Base-by-base conservation (phyloP, 2,329 filamentous ascomycete genomes). In the Trichoderma sp. region DNA sequence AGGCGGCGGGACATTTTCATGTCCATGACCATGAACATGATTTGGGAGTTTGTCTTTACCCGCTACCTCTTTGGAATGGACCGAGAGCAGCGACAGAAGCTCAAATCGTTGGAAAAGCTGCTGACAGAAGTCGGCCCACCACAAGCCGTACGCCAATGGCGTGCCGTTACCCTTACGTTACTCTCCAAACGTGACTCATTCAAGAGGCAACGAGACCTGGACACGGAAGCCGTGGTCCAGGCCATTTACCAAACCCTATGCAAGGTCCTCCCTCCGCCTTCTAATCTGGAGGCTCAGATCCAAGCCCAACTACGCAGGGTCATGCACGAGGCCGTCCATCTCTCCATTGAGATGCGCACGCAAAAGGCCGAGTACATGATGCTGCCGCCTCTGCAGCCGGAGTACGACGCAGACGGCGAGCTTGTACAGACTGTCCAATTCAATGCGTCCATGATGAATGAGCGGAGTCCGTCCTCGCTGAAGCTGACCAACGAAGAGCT, bases 11-110 rank as follows among this genome's bases (percentile, higher is more conserved):
- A 98, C 80, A 91, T 98, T 72, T 98, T 99, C 86, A 98, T 98
- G 94, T 96, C 94, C 47, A 94, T 99, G 81, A 93, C 95, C 70
- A 98, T 98, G 95, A 96, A 93, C 73, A 98, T 99, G 94, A 91
- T 99, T 66, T 99, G 95, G 95, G 96, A 99, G 82, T 98, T 97
- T 79, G 91, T 99, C 79, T 99, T 99, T 80, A 98, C 95, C 9
- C 91, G 96, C 74, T 99, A 99, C 81, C 90, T 99, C 30, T 99
- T 99, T 80, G 96, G 96, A 77, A 97, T 99, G 94, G 96, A 99
- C 80, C 90, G 95, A 77, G 96, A 98, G 82, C 96, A 99, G 82
- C 90, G 96, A 77, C 95, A 98, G 82, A 98, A 98, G 82, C 91
- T 99, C 80, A 98, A 99, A 84, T 91, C 92, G 39, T 88, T 99